Evolutionary conservation across 768 basidiomycete species (phyloP), one percentile per base, ranked within the genome.

Genomic region (Macrolepiota fuliginosa): DNA sequence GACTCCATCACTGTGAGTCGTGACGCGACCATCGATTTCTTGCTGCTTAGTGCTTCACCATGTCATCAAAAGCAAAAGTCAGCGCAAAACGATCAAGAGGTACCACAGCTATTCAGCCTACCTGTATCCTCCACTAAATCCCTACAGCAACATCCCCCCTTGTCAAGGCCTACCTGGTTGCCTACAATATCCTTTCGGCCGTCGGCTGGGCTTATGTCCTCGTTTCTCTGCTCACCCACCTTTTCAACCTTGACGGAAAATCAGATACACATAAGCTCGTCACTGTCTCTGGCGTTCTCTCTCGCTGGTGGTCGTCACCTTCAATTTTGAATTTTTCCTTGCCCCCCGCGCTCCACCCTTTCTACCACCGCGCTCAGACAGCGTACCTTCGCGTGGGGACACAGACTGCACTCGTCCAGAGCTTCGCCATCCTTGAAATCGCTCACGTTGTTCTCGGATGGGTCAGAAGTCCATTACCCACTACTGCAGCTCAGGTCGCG

Each of bases 371-470:
- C 37, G 75, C 87, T 0, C 72, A 72, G 15, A 88, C 89, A 0
- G 80, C 87, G 11, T 88, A 85, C 70, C 72, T 80, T 11, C 83
- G 84, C 5, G 77, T 92, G 3, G 92, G 92, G 15, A 64, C 69
- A 3, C 73, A 76, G 36, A 89, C 88, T 2, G 83, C 86, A 4
- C 78, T 86, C 64, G 91, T 96, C 5, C 96, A 99, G 77, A 92
- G 83, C 25, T 83, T 86, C 55, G 96, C 96, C 1, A 68, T 86
- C 0, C 76, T 99, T 54, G 96, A 99, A 72, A 83, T 97, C 24
- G 65, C 90, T 2, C 97, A 99, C 71, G 85, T 87, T 39, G 72
- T 89, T 5, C 67, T 93, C 6, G 88, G 94, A 0, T 86, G 87
- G 80, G 96, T 98, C 49, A 78, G 88, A 54, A 90, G 88, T 58